Conservation (phyloP, 306 rosid genomes). For the Cucurbita argyrosperma region DNA sequence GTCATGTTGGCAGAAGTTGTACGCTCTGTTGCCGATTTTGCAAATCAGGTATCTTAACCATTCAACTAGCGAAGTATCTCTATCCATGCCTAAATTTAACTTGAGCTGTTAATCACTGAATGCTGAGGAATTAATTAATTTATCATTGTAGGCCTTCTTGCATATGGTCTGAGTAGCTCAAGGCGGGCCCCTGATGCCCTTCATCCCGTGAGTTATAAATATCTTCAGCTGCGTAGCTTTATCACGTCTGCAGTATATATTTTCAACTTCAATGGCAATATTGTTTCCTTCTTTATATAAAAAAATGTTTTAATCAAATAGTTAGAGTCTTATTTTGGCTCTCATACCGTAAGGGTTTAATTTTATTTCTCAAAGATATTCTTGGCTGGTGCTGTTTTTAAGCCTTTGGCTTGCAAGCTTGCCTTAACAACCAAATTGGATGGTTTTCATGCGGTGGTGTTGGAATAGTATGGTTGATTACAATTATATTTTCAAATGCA, state of each 20-base stretch:
- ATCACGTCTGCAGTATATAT: not conserved
- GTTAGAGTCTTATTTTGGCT: not conserved
- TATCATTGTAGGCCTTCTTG: conserved; percentile 80
- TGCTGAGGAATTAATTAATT: conserved; percentile 22
- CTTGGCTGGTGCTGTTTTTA: not conserved
- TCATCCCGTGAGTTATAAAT: conserved; percentile 76
- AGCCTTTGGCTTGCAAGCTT: not conserved
- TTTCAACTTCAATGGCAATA: not conserved
- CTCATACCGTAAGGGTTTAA: not conserved
- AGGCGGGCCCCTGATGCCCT: conserved; percentile 98
- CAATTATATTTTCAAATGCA: not conserved
- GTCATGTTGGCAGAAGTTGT: conserved; percentile 88
- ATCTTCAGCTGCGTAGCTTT: not conserved
- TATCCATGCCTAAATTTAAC: not conserved
- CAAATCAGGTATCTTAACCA: conserved; percentile 55
- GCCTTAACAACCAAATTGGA: not conserved
- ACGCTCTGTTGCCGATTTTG: conserved; percentile 86
- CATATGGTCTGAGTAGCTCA: conserved; percentile 92
- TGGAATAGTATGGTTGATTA: not conserved
- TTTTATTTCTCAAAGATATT: not conserved
- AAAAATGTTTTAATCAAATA: not conserved
- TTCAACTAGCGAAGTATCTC: not conserved
- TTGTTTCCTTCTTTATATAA: not conserved
- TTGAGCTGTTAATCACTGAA: conserved; percentile 4
- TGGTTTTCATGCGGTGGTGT: not conserved